Evolutionary conservation across 176 grass and related monocot species (phyloP).

Genomic region (Oryza punctata): DNA sequence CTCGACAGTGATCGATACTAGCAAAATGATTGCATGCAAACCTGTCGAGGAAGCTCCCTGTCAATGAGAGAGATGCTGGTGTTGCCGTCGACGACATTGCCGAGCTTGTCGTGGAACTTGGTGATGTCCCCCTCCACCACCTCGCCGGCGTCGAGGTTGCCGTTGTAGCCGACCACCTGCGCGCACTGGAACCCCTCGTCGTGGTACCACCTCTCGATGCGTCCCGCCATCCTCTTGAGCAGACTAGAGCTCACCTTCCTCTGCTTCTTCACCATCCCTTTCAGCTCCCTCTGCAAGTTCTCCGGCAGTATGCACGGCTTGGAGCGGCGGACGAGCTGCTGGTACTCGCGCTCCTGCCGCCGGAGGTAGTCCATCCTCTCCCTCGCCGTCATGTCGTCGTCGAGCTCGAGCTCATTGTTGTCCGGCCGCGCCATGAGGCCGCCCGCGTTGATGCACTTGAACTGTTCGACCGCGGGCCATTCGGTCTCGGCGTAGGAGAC

Average conservation of each 20-base stretch:
- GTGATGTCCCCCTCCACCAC: conserved; percentile 89
- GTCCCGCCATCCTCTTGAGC: conserved; percentile 85
- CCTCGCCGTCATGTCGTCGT: conserved; percentile 88
- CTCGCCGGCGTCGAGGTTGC: conserved; percentile 80
- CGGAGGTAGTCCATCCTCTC: conserved; percentile 88
- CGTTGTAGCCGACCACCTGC: conserved; percentile 74
- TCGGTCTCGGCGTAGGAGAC: conserved; percentile 79
- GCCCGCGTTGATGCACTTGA: conserved; percentile 81
- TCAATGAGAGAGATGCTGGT: conserved; percentile 65
- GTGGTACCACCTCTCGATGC: conserved; percentile 88
- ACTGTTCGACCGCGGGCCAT: conserved; percentile 68
- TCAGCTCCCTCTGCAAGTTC: conserved; percentile 59
- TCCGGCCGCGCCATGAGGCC: conserved; percentile 71
- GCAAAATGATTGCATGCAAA: conserved; percentile 9
- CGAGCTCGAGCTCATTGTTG: conserved; percentile 17
- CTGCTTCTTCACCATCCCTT: conserved; percentile 73
- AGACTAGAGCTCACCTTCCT: conserved; percentile 78
- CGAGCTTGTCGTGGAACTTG: conserved; percentile 88
- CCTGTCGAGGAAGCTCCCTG: conserved; percentile 77
- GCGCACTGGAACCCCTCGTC: conserved; percentile 90
- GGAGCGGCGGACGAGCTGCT: conserved; percentile 58
- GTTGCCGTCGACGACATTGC: conserved; percentile 81
- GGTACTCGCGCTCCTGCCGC: conserved; percentile 85
- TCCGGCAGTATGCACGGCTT: conserved; percentile 68
- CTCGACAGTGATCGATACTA: no score